Evolutionary conservation across 208 protist species (phyloP).

Genomic region (Acanthamoeba culbertsoni): DNA sequence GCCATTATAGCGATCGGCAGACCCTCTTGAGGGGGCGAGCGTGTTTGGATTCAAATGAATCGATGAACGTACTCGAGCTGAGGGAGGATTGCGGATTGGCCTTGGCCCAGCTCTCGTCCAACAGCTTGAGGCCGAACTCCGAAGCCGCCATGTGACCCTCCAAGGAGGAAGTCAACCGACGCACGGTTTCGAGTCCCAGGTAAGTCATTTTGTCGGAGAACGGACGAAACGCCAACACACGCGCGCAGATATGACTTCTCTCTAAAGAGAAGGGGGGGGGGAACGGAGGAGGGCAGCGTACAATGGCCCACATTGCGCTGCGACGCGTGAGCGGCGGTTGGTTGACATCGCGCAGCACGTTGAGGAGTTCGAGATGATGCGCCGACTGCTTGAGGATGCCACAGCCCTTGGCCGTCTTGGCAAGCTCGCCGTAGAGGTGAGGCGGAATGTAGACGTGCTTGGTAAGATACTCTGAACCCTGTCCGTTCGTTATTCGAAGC

Average conservation of each 20-base stretch:
- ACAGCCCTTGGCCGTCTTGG: constrained; percentile 74
- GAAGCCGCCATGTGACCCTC: constrained; percentile 16
- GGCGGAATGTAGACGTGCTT: constrained; percentile 67
- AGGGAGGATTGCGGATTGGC: not conserved
- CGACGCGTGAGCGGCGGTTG: not conserved
- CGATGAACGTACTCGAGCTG: not conserved
- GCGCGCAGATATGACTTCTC: no score
- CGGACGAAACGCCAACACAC: not conserved
- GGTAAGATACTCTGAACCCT: not conserved
- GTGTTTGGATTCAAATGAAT: no score
- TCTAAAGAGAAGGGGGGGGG: not conserved
- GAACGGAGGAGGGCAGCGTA: not conserved
- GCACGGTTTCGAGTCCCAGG: no score
- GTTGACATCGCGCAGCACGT: not conserved
- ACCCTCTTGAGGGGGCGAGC: no score
- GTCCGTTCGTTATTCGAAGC: not conserved
- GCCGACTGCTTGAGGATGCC: constrained; percentile 31
- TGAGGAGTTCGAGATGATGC: not conserved
- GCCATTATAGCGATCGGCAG: no score
- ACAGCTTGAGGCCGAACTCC: not conserved
- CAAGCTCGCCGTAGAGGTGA: constrained; percentile 78
- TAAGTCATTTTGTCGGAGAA: no score
- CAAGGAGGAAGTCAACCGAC: not conserved
- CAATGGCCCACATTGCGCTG: constrained; percentile 29
- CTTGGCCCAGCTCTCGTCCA: not conserved